Evolutionary conservation across 352 stramenopile genomes (phyloP).

Genomic region (Ophiocytium majus): DNA sequence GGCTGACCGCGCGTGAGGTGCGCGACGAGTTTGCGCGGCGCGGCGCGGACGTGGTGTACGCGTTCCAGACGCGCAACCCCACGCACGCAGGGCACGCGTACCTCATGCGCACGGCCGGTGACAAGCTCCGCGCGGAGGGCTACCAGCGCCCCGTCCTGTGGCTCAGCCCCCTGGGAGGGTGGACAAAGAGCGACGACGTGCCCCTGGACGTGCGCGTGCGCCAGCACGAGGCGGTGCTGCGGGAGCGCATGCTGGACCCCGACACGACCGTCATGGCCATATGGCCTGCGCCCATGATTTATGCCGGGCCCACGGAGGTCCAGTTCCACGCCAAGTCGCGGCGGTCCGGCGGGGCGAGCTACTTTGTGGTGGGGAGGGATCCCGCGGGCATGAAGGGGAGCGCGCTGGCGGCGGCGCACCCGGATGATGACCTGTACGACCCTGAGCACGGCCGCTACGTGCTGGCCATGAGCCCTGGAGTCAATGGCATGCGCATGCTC

Average conservation of each 20-base stretch:
- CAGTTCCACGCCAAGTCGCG: conserved; percentile 96
- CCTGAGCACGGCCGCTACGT: conserved; percentile 94
- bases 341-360: conserved; percentile 89
- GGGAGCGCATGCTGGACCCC: conserved; percentile 89
- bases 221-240: conserved; percentile 88
- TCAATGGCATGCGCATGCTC: conserved; percentile 88
- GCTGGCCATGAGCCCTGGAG: conserved; percentile 89
- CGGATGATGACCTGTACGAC: conserved; percentile 90
- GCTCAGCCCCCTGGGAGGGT: conserved; percentile 92
- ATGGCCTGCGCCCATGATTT: conserved; percentile 97
- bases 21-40: conserved; percentile 87
- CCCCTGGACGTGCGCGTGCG: conserved; percentile 93
- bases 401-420: conserved; percentile 72
- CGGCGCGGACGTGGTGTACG: conserved; percentile 91
- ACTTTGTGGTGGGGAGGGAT: conserved; percentile 95
- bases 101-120: conserved; percentile 91
- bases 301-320: conserved; percentile 94
- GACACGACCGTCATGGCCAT: conserved; percentile 95
- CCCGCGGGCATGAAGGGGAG: conserved; percentile 95
- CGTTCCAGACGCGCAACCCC: conserved; percentile 96
- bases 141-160: conserved; percentile 95
- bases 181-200: conserved; percentile 97
- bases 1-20: conserved; percentile 86
- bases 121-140: conserved; percentile 75
- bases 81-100: conserved; percentile 96